Evolutionary conservation across 2,329 filamentous ascomycete genomes (phyloP).

Genomic region (Exophiala xenobiotica): DNA sequence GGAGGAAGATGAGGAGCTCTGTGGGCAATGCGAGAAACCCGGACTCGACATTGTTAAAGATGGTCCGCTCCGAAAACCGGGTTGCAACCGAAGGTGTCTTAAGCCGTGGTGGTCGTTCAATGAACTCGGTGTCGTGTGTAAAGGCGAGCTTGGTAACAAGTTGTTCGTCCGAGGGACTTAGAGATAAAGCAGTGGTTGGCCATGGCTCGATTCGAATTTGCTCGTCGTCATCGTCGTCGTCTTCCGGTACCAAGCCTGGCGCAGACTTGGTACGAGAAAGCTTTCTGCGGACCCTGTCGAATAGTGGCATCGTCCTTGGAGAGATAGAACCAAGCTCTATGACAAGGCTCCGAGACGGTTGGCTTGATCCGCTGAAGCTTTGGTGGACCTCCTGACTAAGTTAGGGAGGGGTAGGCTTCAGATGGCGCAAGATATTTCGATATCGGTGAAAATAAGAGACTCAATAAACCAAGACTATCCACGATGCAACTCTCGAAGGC

Average conservation of each 20-base stretch:
- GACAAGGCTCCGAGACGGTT: not conserved
- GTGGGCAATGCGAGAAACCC: constrained; percentile 30
- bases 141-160: constrained; percentile 28
- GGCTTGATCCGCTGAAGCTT: not conserved
- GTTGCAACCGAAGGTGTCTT: constrained; percentile 25
- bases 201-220: constrained; percentile 12
- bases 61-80: constrained; percentile 25
- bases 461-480: too few relatives aligned
- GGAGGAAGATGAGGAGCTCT: constrained; percentile 27
- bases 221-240: constrained; percentile 8
- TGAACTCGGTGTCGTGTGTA: constrained; percentile 26
- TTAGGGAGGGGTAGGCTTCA: too few relatives aligned
- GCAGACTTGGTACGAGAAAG: constrained; percentile 28
- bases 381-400: too few relatives aligned
- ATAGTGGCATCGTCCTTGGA: constrained; percentile 15
- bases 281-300: constrained; percentile 22
- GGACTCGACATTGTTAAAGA: constrained; percentile 30
- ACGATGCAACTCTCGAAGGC: too few relatives aligned
- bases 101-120: constrained; percentile 24
- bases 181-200: constrained; percentile 20
- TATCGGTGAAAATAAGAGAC: too few relatives aligned
- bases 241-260: not conserved
- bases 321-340: not conserved
- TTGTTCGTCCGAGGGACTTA: constrained; percentile 30
- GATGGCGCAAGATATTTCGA: too few relatives aligned